Conservation (phyloP, 208 protist genomes). For the Crithidia mellificae region DNA sequence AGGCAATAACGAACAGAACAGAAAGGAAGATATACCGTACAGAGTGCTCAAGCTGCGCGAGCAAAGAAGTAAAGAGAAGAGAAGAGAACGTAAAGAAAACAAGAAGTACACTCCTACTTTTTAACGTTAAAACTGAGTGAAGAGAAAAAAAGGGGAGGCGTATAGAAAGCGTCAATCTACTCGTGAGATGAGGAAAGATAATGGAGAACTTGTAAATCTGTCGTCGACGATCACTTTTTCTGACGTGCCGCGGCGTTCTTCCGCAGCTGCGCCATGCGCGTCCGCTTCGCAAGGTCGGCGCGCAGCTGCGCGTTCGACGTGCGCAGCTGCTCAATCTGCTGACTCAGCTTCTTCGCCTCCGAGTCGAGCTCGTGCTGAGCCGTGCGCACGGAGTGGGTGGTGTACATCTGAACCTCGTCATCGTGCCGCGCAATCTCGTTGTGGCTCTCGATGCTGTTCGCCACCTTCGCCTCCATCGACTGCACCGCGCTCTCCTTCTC, state of each 20-base stretch:
- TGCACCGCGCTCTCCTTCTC: slow-evolving; percentile 88
- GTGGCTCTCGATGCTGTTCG: slow-evolving; percentile 48
- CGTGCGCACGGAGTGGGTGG: slow-evolving; percentile 7
- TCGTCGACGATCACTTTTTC: slow-evolving; percentile 12
- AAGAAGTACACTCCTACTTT: no score
- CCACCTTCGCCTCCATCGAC: slow-evolving; percentile 75
- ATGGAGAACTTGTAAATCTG: not conserved
- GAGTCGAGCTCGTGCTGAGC: slow-evolving; percentile 20
- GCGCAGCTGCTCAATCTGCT: slow-evolving; percentile 51
- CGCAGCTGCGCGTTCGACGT: slow-evolving; percentile 61
- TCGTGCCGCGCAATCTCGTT: slow-evolving; percentile 58
- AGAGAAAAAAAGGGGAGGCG: no score
- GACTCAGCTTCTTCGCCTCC: slow-evolving; percentile 27
- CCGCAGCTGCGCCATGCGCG: not conserved
- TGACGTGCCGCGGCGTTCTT: not conserved
- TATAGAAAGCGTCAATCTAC: no score
- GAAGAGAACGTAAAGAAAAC: not conserved
- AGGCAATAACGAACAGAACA: not conserved
- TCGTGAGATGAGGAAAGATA: no score
- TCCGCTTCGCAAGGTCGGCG: slow-evolving; percentile 15
- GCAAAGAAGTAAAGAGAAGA: not conserved
- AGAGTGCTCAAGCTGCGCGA: no score
- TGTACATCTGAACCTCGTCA: slow-evolving; percentile 41
- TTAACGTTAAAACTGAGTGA: no score
- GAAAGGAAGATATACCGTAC: not conserved